Percentiles rank a stretch among this genome's conserved stretches.
Evolutionary conservation across 2,329 filamentous ascomycete species (phyloP).

Genomic region (Aspergillus sergii): DNA sequence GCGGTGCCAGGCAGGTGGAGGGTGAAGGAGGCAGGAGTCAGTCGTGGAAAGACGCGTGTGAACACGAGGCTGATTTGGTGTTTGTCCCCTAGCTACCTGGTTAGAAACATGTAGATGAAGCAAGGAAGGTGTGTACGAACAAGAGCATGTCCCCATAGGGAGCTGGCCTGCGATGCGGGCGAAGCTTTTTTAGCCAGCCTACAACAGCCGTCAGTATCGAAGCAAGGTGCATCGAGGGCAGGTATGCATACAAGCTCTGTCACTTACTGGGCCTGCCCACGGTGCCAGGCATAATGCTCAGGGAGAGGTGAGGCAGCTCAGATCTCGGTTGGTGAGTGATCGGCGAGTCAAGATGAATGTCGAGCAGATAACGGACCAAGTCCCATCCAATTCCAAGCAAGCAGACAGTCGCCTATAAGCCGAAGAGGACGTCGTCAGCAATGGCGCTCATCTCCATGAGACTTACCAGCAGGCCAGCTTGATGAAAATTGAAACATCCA

Average conservation of each 20-base stretch:
- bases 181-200: slow-evolving; percentile 22
- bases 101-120: not conserved
- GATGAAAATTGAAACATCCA: not conserved
- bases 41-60: not conserved
- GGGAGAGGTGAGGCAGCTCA: slow-evolving; percentile 2
- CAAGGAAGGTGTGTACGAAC: not conserved
- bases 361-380: not conserved
- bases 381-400: not conserved
- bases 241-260: slow-evolving; percentile 19
- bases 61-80: no score
- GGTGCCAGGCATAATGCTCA: slow-evolving; percentile 18
- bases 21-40: not conserved
- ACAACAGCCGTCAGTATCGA: not conserved
- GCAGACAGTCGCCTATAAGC: not conserved
- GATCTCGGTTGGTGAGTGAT: not conserved
- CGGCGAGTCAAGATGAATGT: not conserved
- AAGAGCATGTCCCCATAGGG: slow-evolving; percentile 10
- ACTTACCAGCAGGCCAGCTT: not conserved
- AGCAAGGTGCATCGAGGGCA: not conserved
- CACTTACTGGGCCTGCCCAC: slow-evolving; percentile 23
- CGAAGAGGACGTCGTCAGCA: not conserved
- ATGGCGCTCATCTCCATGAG: not conserved
- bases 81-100: not conserved
- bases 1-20: slow-evolving; percentile 5
- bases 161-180: slow-evolving; percentile 10